phyloP scores from a whole-genome alignment of 768 basidiomycete genomes.

The Podaxis sp. region DNA sequence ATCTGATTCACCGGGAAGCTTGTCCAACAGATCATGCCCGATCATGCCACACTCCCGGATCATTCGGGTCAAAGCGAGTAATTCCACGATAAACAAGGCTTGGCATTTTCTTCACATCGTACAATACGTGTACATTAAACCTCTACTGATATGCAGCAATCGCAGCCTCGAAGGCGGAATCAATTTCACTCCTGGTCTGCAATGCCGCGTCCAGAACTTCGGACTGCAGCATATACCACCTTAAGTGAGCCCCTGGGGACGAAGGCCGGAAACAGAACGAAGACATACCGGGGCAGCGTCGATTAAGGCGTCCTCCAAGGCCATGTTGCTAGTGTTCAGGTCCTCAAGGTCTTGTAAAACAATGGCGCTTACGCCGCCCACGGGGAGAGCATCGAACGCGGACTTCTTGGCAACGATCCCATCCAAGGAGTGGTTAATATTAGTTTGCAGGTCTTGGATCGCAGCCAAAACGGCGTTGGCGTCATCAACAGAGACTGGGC shows the following conservation, averaged over 20 bases:
- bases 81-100: background rate
- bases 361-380: background rate
- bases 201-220: background rate
- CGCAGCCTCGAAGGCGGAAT: background rate
- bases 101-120: background rate
- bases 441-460: slow-evolving; percentile 2
- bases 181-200: background rate
- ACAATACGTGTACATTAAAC: background rate
- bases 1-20: no score
- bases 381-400: background rate
- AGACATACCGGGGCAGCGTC: background rate
- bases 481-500: slow-evolving; percentile 4
- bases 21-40: no score
- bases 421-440: background rate
- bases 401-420: slow-evolving; percentile 1
- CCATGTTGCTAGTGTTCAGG: background rate
- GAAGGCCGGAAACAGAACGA: no score
- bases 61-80: background rate
- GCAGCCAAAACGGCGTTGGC: background rate
- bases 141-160: background rate
- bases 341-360: slow-evolving; percentile 1
- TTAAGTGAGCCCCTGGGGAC: background rate
- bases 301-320: background rate
- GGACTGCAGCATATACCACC: background rate
- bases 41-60: no score